Percentiles rank a stretch among this genome's conserved stretches.
These are phyloP conservation scores for Pseudogymnoascus sp. DNA, from an alignment of 2,329 filamentous ascomycete species.

Conservation along the genomic window DNA sequence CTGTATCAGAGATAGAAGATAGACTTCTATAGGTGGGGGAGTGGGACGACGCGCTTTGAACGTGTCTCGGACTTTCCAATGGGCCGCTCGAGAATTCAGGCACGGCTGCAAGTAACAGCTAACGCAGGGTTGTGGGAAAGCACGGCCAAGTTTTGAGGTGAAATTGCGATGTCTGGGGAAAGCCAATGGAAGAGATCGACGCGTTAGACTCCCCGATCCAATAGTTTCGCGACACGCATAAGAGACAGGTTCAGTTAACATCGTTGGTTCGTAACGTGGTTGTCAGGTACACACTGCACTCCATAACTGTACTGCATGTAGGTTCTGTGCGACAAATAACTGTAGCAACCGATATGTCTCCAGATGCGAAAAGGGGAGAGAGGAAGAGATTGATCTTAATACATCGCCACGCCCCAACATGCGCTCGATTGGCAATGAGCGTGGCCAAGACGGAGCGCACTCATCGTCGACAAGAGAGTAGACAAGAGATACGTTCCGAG, in stretches of 20 bases:
- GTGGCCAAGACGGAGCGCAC: neutral
- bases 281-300: neutral
- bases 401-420: neutral
- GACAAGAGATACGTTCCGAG: neutral
- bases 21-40: neutral
- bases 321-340: neutral
- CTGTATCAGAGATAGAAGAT: constrained; percentile 2
- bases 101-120: neutral
- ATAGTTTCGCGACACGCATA: constrained; percentile 5
- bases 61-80: constrained; percentile 1
- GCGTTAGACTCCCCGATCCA: neutral
- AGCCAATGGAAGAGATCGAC: constrained; percentile 3
- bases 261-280: neutral
- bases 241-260: neutral
- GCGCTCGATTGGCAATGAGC: neutral
- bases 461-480: neutral
- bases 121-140: constrained; percentile 1
- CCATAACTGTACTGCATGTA: too few relatives aligned
- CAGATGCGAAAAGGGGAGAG: neutral
- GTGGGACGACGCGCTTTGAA: neutral
- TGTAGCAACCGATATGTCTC: neutral
- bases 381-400: neutral
- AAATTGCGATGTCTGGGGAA: constrained; percentile 1
- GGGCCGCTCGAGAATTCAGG: neutral
- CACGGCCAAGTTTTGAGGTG: neutral